Evolutionary conservation across 2,329 filamentous ascomycete genomes (phyloP).

Genomic region (Phialophora expanda): DNA sequence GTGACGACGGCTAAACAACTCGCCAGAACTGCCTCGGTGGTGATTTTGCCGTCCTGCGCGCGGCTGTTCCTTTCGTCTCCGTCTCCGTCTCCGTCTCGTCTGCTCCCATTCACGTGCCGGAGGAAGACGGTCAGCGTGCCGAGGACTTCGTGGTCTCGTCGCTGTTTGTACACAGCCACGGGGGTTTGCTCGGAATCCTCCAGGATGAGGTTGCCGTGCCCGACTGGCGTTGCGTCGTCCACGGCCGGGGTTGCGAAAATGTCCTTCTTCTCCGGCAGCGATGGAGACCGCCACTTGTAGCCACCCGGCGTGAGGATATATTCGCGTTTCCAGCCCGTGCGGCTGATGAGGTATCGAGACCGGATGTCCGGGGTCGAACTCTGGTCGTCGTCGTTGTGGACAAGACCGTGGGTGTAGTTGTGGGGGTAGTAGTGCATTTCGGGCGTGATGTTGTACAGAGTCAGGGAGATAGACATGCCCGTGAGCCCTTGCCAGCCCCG

Average conservation of each 20-base stretch:
- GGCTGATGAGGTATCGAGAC: slow-evolving; percentile 15
- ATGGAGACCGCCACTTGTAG: slow-evolving; percentile 22
- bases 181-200: slow-evolving; percentile 15
- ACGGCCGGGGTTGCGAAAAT: slow-evolving; percentile 22
- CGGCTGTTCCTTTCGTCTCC: not conserved
- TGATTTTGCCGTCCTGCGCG: not conserved
- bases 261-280: not conserved
- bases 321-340: slow-evolving; percentile 19
- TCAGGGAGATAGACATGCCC: slow-evolving; percentile 22
- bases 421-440: slow-evolving; percentile 26
- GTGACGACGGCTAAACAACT: slow-evolving; percentile 28
- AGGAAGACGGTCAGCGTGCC: slow-evolving; percentile 26
- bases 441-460: slow-evolving; percentile 27
- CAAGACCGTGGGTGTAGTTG: slow-evolving; percentile 6
- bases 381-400: not conserved
- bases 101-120: not conserved
- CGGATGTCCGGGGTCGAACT: not conserved
- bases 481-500: slow-evolving; percentile 29
- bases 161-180: slow-evolving; percentile 32
- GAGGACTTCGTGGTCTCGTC: slow-evolving; percentile 25
- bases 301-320: slow-evolving; percentile 16
- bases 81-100: too few relatives aligned
- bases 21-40: slow-evolving; percentile 22
- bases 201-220: slow-evolving; percentile 28
- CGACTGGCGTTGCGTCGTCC: slow-evolving; percentile 22